phyloP scores from a whole-genome alignment of 768 basidiomycete genomes.

The Pisolithus sp. region DNA sequence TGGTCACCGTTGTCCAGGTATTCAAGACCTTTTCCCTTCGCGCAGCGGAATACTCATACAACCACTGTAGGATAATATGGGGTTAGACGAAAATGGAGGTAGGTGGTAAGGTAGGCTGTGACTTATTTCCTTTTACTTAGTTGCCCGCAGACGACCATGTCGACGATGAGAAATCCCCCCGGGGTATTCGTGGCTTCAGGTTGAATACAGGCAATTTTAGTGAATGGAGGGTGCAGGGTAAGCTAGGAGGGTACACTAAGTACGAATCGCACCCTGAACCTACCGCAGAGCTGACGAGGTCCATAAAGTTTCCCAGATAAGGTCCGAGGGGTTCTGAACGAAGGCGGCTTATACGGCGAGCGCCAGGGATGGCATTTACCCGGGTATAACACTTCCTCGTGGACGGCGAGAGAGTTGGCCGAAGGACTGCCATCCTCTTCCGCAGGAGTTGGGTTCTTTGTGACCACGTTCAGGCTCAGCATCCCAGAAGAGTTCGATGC shows the following conservation, averaged over 20 bases:
- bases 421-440: constrained; percentile 48
- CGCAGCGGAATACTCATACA: constrained; percentile 1
- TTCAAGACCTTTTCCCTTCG: constrained; percentile 3
- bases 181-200: constrained; percentile 72
- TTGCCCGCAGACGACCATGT: constrained; percentile 27
- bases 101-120: constrained; percentile 8
- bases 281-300: constrained; percentile 1
- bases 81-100: constrained; percentile 60
- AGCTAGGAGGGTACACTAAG: constrained; percentile 64
- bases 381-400: constrained; percentile 56
- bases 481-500: constrained; percentile 59
- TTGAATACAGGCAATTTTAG: constrained; percentile 57
- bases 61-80: constrained; percentile 64
- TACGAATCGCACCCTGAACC: constrained; percentile 24
- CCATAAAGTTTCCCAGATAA: constrained; percentile 65
- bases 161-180: constrained; percentile 61
- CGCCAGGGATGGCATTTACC: constrained; percentile 72
- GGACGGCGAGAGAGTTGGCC: constrained; percentile 51
- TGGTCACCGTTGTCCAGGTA: constrained; percentile 73
- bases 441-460: constrained; percentile 79
- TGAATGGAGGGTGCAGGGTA: constrained; percentile 70
- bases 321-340: constrained; percentile 61
- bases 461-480: constrained; percentile 61
- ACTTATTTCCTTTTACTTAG: constrained; percentile 1
- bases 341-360: constrained; percentile 69